A percentile compares a stretch with the other conserved stretches of the same genome.
These are phyloP conservation scores for Polygonum maritimum DNA, from an alignment of 148 eudicot species.

Conservation along the genomic window DNA sequence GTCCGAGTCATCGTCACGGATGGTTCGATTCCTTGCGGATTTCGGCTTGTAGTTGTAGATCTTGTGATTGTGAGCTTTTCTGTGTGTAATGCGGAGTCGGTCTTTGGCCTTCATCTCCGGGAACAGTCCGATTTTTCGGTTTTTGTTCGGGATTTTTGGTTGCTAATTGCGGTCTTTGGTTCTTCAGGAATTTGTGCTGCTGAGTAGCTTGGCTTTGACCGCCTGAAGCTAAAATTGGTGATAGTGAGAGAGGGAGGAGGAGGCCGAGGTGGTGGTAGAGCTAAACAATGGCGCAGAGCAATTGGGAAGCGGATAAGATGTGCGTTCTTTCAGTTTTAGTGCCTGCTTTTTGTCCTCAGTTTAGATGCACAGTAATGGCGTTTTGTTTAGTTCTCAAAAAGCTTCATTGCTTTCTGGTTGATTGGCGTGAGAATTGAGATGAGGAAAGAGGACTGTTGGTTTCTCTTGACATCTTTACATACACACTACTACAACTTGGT, in stretches of 20 bases:
- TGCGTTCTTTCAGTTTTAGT: constrained; percentile 11
- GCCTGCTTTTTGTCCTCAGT: not conserved
- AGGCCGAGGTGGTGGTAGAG: not conserved
- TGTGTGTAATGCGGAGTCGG: not conserved
- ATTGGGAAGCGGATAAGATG: constrained; percentile 56
- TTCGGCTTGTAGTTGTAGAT: not conserved
- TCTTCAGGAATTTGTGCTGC: not conserved
- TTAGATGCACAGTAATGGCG: not conserved
- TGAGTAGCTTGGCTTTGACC: constrained; percentile 3
- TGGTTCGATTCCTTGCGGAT: not conserved
- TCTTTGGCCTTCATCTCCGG: not conserved
- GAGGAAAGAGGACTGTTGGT: not conserved
- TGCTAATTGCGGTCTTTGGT: not conserved
- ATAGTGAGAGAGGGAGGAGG: not conserved
- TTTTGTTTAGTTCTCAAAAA: not conserved
- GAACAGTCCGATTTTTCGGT: not conserved
- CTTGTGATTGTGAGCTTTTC: not conserved
- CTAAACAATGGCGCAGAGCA: constrained; percentile 36
- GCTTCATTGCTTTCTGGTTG: not conserved
- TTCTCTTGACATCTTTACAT: not conserved
- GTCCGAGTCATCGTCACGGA: not conserved
- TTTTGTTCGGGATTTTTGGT: constrained; percentile 1
- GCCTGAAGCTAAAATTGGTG: not conserved
- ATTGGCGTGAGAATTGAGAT: constrained; percentile 7
- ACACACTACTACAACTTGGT: not conserved